These are phyloP conservation scores for Canna indica DNA, from an alignment of 176 grass and related monocot genomes.

Conservation along the genomic window DNA sequence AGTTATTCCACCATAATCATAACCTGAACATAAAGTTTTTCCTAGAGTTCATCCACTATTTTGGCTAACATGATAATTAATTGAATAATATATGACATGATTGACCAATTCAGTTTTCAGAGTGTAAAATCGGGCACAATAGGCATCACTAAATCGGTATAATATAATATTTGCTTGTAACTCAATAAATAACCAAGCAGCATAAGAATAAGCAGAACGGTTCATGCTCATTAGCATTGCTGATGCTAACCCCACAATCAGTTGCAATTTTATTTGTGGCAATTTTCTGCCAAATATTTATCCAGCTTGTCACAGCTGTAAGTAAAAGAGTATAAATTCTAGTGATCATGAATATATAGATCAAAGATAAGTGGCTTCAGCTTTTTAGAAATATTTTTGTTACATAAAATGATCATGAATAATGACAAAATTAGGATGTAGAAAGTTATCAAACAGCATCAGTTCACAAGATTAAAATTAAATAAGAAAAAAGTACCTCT, in stretches of 20 bases:
- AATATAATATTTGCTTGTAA: background rate
- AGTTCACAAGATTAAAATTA: background rate
- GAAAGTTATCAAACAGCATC: background rate
- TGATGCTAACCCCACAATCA: background rate
- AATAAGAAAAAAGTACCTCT: background rate
- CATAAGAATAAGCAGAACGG: background rate
- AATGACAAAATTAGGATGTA: background rate
- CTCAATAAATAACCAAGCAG: background rate
- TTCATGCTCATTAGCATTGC: no score
- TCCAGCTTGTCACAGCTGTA: background rate
- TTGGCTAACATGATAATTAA: background rate
- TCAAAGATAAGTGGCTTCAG: background rate
- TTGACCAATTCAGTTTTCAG: background rate
- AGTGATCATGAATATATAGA: background rate
- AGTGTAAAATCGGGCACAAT: background rate
- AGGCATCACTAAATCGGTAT: background rate
- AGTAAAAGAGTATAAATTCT: background rate
- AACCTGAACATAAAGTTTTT: background rate
- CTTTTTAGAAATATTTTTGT: background rate
- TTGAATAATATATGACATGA: background rate
- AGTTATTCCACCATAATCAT: background rate
- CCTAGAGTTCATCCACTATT: background rate
- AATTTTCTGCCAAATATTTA: background rate
- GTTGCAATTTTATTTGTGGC: background rate
- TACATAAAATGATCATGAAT: background rate